phyloP scores from a whole-genome alignment of 192 early-diverging fungal species.

The Diversispora epigaea region DNA sequence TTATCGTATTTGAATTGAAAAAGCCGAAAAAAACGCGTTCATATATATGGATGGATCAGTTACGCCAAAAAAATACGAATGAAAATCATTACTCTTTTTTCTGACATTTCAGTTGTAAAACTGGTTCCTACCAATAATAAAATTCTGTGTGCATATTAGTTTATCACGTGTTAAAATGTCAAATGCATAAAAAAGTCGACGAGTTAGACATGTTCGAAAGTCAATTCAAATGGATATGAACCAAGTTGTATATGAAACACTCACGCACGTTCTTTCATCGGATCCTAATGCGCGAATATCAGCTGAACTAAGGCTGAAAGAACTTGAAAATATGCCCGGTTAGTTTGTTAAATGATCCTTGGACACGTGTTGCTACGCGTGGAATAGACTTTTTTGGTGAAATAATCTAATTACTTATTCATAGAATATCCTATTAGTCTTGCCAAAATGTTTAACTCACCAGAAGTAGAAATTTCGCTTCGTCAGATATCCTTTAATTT shows the following conservation, averaged over 20 bases:
- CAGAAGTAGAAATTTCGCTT: conserved; percentile 59
- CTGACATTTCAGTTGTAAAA: too few relatives aligned
- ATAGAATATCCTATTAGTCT: conserved; percentile 70
- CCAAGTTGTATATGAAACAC: conserved; percentile 66
- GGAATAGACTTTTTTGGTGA: background rate
- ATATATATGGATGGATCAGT: too few relatives aligned
- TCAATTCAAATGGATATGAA: conserved; percentile 54
- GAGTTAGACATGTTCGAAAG: too few relatives aligned
- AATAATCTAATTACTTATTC: background rate
- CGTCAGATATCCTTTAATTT: conserved; percentile 64
- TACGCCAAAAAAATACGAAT: too few relatives aligned
- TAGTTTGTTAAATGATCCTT: conserved; percentile 15
- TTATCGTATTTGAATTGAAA: too few relatives aligned
- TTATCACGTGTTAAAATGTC: too few relatives aligned
- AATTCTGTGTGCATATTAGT: too few relatives aligned
- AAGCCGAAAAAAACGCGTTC: too few relatives aligned
- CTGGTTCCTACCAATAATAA: too few relatives aligned
- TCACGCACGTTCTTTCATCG: conserved; percentile 67
- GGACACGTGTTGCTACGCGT: conserved; percentile 1
- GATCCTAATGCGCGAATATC: conserved; percentile 62
- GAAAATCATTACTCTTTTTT: too few relatives aligned
- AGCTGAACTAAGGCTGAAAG: conserved; percentile 69
- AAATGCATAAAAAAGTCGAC: too few relatives aligned
- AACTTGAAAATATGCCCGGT: conserved; percentile 65
- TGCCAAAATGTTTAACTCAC: conserved; percentile 60